phyloP scores from a whole-genome alignment of 2,329 filamentous ascomycete species.

The Diaporthe ampelina region DNA sequence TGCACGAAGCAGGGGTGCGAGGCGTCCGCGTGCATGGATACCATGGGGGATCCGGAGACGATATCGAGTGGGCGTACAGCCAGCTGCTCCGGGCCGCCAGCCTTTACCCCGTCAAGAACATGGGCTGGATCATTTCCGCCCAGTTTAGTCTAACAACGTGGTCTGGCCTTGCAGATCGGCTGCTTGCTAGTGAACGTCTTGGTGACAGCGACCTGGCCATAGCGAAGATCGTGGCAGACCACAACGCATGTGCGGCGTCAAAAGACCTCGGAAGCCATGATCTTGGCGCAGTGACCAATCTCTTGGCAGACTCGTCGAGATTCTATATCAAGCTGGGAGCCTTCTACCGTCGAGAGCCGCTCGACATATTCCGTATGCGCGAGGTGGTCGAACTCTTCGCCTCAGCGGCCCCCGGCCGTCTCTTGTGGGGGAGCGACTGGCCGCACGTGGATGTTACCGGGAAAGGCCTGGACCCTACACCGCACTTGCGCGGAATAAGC shows the following conservation, averaged over 20 bases:
- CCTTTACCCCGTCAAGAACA: neutral
- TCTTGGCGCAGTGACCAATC: neutral
- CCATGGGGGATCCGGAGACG: neutral
- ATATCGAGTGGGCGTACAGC: neutral
- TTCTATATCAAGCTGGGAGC: constrained; percentile 8
- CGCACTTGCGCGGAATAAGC: neutral
- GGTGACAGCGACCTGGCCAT: neutral
- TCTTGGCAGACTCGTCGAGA: neutral
- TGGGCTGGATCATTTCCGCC: neutral
- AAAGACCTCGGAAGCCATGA: neutral
- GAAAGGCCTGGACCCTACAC: neutral
- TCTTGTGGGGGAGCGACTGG: constrained; percentile 18
- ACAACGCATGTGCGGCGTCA: constrained; percentile 10
- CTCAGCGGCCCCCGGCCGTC: constrained; percentile 1
- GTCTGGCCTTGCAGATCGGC: neutral
- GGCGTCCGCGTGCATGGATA: constrained; percentile 2
- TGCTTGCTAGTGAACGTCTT: neutral
- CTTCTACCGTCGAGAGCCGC: constrained; percentile 14
- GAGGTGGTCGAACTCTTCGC: neutral
- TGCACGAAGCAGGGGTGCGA: constrained; percentile 10
- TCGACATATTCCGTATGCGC: constrained; percentile 4
- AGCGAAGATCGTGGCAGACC: constrained; percentile 3
- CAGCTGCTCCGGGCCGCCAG: neutral
- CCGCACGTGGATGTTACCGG: neutral
- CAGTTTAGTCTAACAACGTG: neutral